phyloP scores from a whole-genome alignment of 116 monocot species.

The Dioscorea cayenensis region DNA sequence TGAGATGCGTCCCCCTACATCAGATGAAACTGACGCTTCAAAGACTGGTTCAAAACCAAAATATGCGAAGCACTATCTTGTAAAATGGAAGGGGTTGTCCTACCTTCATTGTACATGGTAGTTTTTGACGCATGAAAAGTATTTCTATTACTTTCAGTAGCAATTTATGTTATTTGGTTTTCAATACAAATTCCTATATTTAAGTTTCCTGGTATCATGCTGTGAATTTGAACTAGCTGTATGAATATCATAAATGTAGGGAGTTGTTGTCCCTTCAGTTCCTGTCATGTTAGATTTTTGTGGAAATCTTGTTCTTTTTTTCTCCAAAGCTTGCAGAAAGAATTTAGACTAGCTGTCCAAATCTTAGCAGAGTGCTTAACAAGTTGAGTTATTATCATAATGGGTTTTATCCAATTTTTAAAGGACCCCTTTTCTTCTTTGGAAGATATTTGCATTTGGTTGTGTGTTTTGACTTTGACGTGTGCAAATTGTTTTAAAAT shows the following conservation, averaged over 20 bases:
- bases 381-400: not conserved
- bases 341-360: not conserved
- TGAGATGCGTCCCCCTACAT: constrained; percentile 38
- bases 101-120: constrained; percentile 92
- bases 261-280: too few species aligned
- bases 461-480: not conserved
- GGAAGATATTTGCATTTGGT: not conserved
- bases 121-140: not conserved
- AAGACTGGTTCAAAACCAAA: constrained; percentile 42
- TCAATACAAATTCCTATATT: not conserved
- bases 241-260: too few species aligned
- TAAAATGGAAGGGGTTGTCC: constrained; percentile 96
- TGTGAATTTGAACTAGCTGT: too few species aligned
- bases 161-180: not conserved
- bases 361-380: not conserved
- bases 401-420: not conserved
- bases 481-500: not conserved
- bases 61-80: constrained; percentile 63
- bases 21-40: constrained; percentile 28
- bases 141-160: not conserved
- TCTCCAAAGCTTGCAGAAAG: not conserved
- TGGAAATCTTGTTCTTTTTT: not conserved
- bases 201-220: too few species aligned
- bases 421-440: not conserved
- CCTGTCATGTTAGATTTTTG: too few species aligned